phyloP scores from a whole-genome alignment of 768 basidiomycete species.

The Holtermannia corniformis region DNA sequence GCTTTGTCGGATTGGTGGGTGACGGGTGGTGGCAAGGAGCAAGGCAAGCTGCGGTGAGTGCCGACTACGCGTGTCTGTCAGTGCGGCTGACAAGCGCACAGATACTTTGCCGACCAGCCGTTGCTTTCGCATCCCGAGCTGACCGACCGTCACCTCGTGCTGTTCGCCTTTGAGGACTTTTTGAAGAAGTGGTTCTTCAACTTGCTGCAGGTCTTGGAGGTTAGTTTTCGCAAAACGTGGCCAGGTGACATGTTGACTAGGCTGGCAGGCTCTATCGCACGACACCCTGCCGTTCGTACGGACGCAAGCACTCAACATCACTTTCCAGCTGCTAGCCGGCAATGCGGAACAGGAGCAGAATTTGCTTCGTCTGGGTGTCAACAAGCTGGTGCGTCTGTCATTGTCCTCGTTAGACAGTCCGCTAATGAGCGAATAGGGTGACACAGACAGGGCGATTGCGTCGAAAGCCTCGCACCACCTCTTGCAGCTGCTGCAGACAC shows the following conservation, averaged over 20 bases:
- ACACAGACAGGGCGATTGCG: constrained; percentile 74
- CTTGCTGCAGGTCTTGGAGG: constrained; percentile 81
- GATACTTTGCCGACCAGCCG: constrained; percentile 86
- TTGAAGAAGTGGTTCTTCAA: constrained; percentile 94
- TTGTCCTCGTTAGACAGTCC: not conserved
- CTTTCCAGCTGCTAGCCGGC: constrained; percentile 68
- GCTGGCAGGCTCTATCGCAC: constrained; percentile 57
- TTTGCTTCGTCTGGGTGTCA: constrained; percentile 77
- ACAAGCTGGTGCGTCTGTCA: constrained; percentile 64
- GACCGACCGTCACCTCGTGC: constrained; percentile 61
- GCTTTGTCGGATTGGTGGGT: constrained; percentile 97
- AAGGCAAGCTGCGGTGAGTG: constrained; percentile 71
- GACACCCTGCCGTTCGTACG: constrained; percentile 83
- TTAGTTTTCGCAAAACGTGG: constrained; percentile 40
- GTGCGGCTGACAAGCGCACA: constrained; percentile 36
- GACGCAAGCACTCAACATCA: constrained; percentile 67
- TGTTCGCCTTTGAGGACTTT: constrained; percentile 96
- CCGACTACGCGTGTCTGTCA: not conserved
- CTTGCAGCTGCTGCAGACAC: constrained; percentile 76
- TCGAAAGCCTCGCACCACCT: constrained; percentile 84
- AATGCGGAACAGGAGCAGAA: constrained; percentile 98
- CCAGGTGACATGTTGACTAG: not conserved
- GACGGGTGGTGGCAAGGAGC: constrained; percentile 73
- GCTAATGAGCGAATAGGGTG: constrained; percentile 52
- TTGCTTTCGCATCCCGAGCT: constrained; percentile 51